Percentiles rank a stretch among this genome's conserved stretches.
phyloP scores from a whole-genome alignment of 192 early-diverging fungal genomes.

The Globomyces pollinis-pini region DNA sequence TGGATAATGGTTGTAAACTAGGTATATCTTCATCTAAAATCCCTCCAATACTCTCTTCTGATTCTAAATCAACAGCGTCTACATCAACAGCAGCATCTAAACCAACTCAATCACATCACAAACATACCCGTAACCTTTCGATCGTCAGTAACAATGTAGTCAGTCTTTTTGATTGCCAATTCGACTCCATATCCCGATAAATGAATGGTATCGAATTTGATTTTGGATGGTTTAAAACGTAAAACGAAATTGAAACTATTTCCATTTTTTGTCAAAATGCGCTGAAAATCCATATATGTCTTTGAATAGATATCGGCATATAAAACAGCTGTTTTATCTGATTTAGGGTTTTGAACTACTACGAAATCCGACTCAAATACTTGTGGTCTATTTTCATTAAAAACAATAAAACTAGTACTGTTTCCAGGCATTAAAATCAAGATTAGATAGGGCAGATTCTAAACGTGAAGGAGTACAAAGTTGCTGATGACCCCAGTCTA shows the following conservation, averaged over 20 bases:
- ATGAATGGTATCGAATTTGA: slow-evolving; percentile 25
- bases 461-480: slow-evolving; percentile 33
- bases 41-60: neutral
- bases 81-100: slow-evolving; percentile 11
- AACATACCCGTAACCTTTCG: no score
- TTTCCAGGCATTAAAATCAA: no score
- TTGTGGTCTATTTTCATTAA: no score
- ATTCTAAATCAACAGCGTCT: neutral
- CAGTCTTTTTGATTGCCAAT: slow-evolving; percentile 89
- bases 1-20: neutral
- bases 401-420: no score
- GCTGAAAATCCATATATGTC: slow-evolving; percentile 53
- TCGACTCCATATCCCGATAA: slow-evolving; percentile 90
- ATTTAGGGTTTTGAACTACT: slow-evolving; percentile 13
- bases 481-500: slow-evolving; percentile 63
- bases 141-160: slow-evolving; percentile 95
- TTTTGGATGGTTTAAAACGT: slow-evolving; percentile 52
- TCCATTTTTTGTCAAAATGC: slow-evolving; percentile 40
- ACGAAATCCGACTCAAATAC: slow-evolving; percentile 58
- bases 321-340: slow-evolving; percentile 41
- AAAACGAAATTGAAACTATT: slow-evolving; percentile 55
- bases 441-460: neutral
- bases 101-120: no score
- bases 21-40: slow-evolving; percentile 9
- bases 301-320: slow-evolving; percentile 66